Evolutionary conservation across 202 grass and related monocot species (phyloP).

Genomic region (Schoenoplectus triqueter): DNA sequence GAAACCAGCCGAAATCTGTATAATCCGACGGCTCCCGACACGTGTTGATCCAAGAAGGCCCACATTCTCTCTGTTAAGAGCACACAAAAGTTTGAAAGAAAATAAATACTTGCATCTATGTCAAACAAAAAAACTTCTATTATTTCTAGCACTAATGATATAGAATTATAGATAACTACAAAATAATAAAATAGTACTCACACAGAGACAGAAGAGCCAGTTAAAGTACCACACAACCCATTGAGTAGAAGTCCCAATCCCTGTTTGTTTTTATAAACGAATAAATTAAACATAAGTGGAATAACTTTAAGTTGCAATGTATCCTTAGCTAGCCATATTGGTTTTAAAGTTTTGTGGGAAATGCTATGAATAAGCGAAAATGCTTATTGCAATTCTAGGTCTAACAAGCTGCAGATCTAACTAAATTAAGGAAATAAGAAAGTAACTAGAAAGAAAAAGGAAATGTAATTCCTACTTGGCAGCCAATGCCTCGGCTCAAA

Average conservation of each 20-base stretch:
- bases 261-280: slow-evolving; percentile 48
- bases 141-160: slow-evolving; percentile 25
- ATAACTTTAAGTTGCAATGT: neutral
- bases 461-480: slow-evolving; percentile 55
- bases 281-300: slow-evolving; percentile 26
- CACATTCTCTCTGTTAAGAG: slow-evolving; percentile 72
- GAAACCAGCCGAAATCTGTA: slow-evolving; percentile 97
- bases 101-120: neutral
- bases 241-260: slow-evolving; percentile 81
- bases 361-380: neutral
- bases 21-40: slow-evolving; percentile 84
- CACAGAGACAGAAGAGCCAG: slow-evolving; percentile 94
- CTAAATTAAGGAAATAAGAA: neutral
- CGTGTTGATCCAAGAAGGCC: slow-evolving; percentile 97
- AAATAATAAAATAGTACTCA: slow-evolving; percentile 53
- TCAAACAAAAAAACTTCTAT: slow-evolving; percentile 13
- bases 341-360: neutral
- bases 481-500: slow-evolving; percentile 92
- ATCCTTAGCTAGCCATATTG: neutral
- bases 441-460: neutral
- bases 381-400: neutral
- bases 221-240: slow-evolving; percentile 82
- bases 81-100: slow-evolving; percentile 16
- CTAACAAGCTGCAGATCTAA: slow-evolving; percentile 3
- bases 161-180: slow-evolving; percentile 32